phyloP scores from a whole-genome alignment of 192 early-diverging fungal species.

The Coemansia sp. region DNA sequence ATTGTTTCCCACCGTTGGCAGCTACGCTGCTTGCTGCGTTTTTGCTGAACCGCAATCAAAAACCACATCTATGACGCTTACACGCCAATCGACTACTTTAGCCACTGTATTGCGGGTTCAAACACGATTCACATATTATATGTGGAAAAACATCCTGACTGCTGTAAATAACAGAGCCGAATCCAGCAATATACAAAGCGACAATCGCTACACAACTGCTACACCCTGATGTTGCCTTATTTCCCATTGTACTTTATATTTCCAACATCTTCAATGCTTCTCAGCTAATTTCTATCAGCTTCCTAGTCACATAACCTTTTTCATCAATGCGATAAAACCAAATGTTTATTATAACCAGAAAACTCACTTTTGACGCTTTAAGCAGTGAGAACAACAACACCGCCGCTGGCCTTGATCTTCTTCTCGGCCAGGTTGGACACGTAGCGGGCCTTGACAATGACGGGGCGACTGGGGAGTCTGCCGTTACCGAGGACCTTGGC shows the following conservation, averaged over 20 bases:
- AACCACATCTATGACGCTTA: no score
- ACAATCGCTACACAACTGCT: not conserved
- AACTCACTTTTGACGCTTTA: conserved; percentile 20
- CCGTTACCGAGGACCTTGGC: conserved; percentile 98
- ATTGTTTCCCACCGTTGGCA: no score
- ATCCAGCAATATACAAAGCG: not conserved
- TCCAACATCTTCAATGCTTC: no score
- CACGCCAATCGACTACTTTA: no score
- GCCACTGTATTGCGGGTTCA: no score
- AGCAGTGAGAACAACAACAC: conserved; percentile 61
- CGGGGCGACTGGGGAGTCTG: conserved; percentile 79
- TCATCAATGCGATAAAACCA: not conserved
- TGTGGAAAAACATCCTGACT: no score
- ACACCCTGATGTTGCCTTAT: not conserved
- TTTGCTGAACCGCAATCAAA: no score
- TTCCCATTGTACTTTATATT: no score
- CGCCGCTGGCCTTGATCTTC: conserved; percentile 98
- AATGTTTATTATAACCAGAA: conserved; percentile 11
- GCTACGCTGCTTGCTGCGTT: no score
- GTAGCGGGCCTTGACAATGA: conserved; percentile 94
- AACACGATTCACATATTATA: no score
- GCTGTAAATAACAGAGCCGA: not conserved
- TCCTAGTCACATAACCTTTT: no score
- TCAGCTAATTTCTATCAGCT: no score
- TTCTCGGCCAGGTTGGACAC: conserved; percentile 92